Conservation (phyloP, 2,329 filamentous ascomycete genomes). For the Bipolaris zeicola region DNA sequence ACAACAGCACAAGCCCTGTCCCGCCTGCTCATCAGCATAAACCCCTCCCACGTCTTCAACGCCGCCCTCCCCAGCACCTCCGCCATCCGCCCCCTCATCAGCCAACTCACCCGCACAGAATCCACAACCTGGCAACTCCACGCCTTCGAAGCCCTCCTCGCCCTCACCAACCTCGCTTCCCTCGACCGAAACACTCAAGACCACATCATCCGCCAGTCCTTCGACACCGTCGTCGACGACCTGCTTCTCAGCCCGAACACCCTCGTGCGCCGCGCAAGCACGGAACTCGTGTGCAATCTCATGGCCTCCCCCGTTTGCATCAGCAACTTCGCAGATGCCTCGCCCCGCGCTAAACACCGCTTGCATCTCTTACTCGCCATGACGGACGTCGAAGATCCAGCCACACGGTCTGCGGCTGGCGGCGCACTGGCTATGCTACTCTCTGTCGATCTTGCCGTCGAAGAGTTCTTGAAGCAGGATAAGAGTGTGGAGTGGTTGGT, state of each 20-base stretch:
- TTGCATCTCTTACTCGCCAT: constrained; percentile 86
- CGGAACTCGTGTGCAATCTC: constrained; percentile 91
- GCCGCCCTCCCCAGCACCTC: constrained; percentile 72
- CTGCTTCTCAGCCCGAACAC: constrained; percentile 77
- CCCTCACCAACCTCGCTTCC: constrained; percentile 91
- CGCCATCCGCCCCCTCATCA: constrained; percentile 80
- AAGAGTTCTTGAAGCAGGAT: constrained; percentile 68
- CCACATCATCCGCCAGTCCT: constrained; percentile 74
- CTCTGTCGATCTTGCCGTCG: constrained; percentile 74
- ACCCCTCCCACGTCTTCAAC: constrained; percentile 84
- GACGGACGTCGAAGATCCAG: constrained; percentile 80
- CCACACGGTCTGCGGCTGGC: constrained; percentile 81
- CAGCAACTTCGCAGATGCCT: constrained; percentile 70
- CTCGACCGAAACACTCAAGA: constrained; percentile 66
- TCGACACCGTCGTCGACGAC: constrained; percentile 76
- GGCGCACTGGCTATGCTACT: constrained; percentile 87
- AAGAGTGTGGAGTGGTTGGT: constrained; percentile 79
- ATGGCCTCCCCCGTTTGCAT: constrained; percentile 71
- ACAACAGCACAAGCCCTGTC: constrained; percentile 80
- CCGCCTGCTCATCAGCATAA: constrained; percentile 83
- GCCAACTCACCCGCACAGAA: constrained; percentile 70
- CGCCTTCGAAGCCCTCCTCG: constrained; percentile 87
- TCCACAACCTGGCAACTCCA: constrained; percentile 73
- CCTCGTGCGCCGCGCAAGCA: constrained; percentile 79
- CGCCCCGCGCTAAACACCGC: constrained; percentile 70